Conservation (phyloP, 73 alveolate genomes). For the Breviolum minutum region DNA sequence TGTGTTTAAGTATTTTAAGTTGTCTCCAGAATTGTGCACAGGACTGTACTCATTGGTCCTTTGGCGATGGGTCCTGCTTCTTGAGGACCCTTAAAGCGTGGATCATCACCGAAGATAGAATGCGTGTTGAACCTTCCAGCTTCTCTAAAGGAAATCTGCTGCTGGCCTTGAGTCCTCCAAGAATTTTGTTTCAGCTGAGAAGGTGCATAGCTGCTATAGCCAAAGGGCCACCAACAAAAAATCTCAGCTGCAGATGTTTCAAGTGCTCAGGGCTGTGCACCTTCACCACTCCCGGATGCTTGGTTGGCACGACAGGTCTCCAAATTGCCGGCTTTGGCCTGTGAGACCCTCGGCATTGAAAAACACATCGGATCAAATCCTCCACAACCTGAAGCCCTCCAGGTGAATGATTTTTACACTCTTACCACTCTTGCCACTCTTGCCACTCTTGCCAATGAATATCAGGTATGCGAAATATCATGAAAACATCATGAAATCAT, state of each 20-base stretch:
- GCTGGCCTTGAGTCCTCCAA: conserved; percentile 16
- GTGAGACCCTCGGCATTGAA: background rate
- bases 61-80: conserved; percentile 59
- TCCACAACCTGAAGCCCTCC: no score
- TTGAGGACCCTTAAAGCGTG: background rate
- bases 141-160: conserved; percentile 19
- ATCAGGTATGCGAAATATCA: no score
- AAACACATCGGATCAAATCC: no score
- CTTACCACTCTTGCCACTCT: no score
- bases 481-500: no score
- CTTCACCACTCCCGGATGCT: conserved; percentile 55
- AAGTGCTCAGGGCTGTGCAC: conserved; percentile 47
- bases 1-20: no score
- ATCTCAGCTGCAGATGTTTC: background rate
- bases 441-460: no score
- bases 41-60: conserved; percentile 89
- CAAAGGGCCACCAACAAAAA: background rate
- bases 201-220: background rate
- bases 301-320: conserved; percentile 54
- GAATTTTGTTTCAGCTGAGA: conserved; percentile 28
- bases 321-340: background rate
- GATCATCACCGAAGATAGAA: background rate
- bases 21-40: background rate
- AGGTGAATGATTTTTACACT: no score
- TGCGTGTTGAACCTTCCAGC: background rate